Evolutionary conservation across 305 asterid species (phyloP).

Genomic region (Andrographis paniculata): DNA sequence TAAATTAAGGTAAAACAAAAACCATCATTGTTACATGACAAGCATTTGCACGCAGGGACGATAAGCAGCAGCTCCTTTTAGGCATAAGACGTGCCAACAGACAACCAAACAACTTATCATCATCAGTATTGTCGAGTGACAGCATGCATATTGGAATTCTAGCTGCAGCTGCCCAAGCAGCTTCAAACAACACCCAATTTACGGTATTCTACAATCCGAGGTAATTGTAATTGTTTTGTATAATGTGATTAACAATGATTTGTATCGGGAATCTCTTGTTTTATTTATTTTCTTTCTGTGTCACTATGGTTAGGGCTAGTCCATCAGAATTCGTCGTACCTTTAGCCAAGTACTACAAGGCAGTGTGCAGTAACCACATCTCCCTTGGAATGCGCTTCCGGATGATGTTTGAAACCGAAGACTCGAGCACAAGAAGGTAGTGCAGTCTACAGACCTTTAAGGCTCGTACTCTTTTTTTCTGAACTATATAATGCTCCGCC

Average conservation of each 20-base stretch:
- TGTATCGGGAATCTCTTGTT: neutral
- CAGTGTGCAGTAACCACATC: constrained; percentile 65
- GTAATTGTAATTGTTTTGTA: constrained; percentile 24
- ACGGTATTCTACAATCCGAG: constrained; percentile 91
- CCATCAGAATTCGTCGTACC: constrained; percentile 81
- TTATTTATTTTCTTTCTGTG: neutral
- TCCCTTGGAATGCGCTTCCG: constrained; percentile 89
- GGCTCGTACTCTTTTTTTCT: neutral
- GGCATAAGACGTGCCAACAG: constrained; percentile 75
- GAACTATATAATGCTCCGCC: constrained; percentile 2
- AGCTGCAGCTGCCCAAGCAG: constrained; percentile 99
- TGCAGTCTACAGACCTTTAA: neutral
- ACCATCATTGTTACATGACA: too few relatives aligned
- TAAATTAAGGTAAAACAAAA: too few relatives aligned
- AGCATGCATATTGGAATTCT: constrained; percentile 99
- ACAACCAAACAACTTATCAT: constrained; percentile 24
- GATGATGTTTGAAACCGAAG: too few relatives aligned
- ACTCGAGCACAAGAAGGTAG: constrained; percentile 35
- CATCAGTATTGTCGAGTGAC: constrained; percentile 92
- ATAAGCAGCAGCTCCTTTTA: constrained; percentile 78
- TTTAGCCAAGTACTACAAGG: constrained; percentile 67
- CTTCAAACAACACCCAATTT: constrained; percentile 89
- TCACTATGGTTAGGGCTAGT: constrained; percentile 44
- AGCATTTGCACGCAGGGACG: constrained; percentile 53
- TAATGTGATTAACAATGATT: neutral